phyloP scores from a whole-genome alignment of 768 basidiomycete species.

The Suillus placidus region DNA sequence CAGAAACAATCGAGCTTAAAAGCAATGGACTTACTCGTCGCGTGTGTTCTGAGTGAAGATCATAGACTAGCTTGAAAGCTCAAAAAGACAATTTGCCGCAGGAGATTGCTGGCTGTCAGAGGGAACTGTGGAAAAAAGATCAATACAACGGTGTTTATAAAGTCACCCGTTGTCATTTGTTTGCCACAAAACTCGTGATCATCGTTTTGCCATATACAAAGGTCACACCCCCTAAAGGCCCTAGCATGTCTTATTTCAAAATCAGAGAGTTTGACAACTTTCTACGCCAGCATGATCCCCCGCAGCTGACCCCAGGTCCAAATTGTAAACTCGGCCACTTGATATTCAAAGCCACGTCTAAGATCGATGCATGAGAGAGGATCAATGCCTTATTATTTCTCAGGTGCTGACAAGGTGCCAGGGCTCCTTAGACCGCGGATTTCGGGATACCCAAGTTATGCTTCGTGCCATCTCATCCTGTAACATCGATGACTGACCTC shows the following conservation, averaged over 20 bases:
- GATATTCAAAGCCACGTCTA: background rate
- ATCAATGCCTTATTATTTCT: background rate
- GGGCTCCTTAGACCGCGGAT: background rate
- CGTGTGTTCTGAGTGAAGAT: slow-evolving; percentile 84
- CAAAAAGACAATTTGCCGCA: slow-evolving; percentile 9
- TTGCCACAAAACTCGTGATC: background rate
- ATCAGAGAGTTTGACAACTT: background rate
- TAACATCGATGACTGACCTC: background rate
- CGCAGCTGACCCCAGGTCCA: background rate
- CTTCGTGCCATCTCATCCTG: background rate
- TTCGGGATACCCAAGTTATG: background rate
- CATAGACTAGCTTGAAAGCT: slow-evolving; percentile 56
- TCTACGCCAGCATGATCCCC: background rate
- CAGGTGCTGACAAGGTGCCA: background rate
- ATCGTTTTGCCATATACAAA: background rate
- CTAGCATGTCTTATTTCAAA: background rate
- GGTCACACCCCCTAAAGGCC: too few species aligned
- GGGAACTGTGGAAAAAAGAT: background rate
- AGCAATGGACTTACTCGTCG: slow-evolving; percentile 68
- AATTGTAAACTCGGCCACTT: background rate
- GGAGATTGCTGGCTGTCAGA: slow-evolving; percentile 4
- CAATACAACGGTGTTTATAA: slow-evolving; percentile 14
- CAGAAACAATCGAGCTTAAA: slow-evolving; percentile 19
- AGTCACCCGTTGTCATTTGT: background rate
- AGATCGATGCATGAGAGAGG: background rate